Base-by-base conservation (phyloP, 495 filamentous ascomycete species). In the Aspergillus panamensis region DNA sequence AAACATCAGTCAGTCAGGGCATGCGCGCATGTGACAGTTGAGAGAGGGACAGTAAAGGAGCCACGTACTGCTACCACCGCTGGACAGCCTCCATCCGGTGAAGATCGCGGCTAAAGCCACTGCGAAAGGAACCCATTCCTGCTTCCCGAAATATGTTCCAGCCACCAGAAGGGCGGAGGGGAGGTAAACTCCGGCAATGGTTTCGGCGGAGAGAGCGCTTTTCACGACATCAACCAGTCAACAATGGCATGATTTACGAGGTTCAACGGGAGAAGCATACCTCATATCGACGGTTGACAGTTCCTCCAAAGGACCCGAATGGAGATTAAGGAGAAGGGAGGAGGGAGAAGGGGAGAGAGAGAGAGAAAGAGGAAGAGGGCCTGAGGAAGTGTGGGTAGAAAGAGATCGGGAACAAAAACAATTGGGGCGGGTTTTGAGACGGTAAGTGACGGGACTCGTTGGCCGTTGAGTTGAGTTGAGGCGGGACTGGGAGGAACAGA, bases 161-260 rank as follows among this genome's bases (percentile, higher is more conserved):
- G 90, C 72, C 50, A 96, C 74, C 37, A 96, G 74, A 35, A 97
- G 80, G 57, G 82, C 87, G n/a, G 87, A 87, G 54, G 93, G 93
- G 63, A 96, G 86, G 69, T 94, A 91, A 62, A 93, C 82, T 62
- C 87, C 87, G 68, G 87, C 84, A 64, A 94, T 68, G 62, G 77
- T 81, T 63, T 83, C 78, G 52, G 75, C 62, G 49, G 82, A 77
- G 32, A 81, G 58, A 31, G 69, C 62, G 49, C 76, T 77, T 20
- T 58, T 61, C 37, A 8, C 7, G 37, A 30, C 39, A 53, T 31
- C 35, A 35, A 55, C 58, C 29, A 65, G 64, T 62, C 44, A 60
- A 54, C 44, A 63, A 62, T 60, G 44, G 57, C 14, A 51, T 10
- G 33, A 2, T 6, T 4, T 44, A 19, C 1, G 42, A 1, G 25